A percentile compares a stretch with the other conserved stretches of the same genome.
Conservation (phyloP, 768 basidiomycete species). For the Trametes cubensis region DNA sequence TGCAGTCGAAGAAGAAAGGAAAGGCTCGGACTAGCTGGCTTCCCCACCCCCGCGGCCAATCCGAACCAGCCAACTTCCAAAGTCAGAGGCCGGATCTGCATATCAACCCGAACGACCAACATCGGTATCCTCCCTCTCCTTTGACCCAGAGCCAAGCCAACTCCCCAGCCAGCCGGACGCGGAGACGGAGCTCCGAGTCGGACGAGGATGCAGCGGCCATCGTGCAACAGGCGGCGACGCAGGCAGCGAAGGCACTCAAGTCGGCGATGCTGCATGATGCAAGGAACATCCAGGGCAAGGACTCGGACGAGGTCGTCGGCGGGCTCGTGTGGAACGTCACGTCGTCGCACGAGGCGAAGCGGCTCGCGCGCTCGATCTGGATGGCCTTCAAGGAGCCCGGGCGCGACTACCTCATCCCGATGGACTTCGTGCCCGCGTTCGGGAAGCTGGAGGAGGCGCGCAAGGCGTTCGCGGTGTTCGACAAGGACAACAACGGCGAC, state of each 20-base stretch:
- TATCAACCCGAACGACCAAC: conserved; percentile 33
- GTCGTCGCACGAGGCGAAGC: conserved; percentile 71
- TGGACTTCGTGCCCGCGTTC: conserved; percentile 75
- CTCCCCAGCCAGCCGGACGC: neutral
- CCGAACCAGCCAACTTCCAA: conserved; percentile 19
- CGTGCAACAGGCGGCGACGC: conserved; percentile 35
- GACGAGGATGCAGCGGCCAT: conserved; percentile 46
- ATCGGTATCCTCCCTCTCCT: conserved; percentile 46
- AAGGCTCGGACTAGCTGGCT: conserved; percentile 29
- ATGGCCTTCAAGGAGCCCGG: conserved; percentile 57
- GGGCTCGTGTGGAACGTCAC: conserved; percentile 56
- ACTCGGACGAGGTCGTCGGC: conserved; percentile 39
- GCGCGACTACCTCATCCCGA: conserved; percentile 62
- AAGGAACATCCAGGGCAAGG: conserved; percentile 61
- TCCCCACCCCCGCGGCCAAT: conserved; percentile 12
- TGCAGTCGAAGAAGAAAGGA: conserved; percentile 30
- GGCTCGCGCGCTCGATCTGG: conserved; percentile 69
- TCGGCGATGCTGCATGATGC: conserved; percentile 77
- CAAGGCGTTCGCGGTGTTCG: conserved; percentile 74
- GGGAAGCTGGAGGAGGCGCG: conserved; percentile 55
- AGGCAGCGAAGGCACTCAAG: conserved; percentile 67
- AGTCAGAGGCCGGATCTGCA: conserved; percentile 2
- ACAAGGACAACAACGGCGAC: conserved; percentile 77
- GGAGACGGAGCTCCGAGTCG: conserved; percentile 19
- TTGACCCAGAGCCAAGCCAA: conserved; percentile 13